Conservation (phyloP, 441 rosid genomes). For the Croton setiger region DNA sequence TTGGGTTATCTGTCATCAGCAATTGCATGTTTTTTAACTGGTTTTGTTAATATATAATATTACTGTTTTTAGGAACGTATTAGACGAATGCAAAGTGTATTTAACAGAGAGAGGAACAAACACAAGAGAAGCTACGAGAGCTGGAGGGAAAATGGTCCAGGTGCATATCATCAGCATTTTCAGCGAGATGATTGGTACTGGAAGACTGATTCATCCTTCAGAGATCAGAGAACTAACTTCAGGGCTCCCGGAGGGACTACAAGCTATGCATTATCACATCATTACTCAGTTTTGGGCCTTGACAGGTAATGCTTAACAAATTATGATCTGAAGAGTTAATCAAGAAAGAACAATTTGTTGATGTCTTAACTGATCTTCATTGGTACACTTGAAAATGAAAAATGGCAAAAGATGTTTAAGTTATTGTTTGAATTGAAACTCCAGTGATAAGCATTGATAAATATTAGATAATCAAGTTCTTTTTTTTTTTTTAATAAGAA, state of each 20-base stretch:
- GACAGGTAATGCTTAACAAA: slow-evolving; percentile 75
- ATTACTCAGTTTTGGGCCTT: slow-evolving; percentile 88
- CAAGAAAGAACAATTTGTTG: background rate
- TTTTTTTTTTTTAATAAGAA: too few species aligned
- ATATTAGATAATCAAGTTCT: background rate
- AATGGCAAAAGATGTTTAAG: background rate
- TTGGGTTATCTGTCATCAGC: slow-evolving; percentile 1
- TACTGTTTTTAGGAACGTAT: slow-evolving; percentile 68
- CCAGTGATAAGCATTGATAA: background rate
- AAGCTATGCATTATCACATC: slow-evolving; percentile 79
- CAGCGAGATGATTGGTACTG: slow-evolving; percentile 99
- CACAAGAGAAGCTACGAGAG: slow-evolving; percentile 64
- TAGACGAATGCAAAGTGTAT: slow-evolving; percentile 94
- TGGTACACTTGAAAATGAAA: background rate
- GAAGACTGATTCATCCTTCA: slow-evolving; percentile 68
- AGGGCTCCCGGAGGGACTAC: slow-evolving; percentile 53
- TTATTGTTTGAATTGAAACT: background rate
- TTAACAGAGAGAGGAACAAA: slow-evolving; percentile 83
- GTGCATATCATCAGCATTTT: slow-evolving; percentile 71
- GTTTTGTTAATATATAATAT: slow-evolving; percentile 2
- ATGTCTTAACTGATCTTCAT: background rate
- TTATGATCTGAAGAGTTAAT: background rate
- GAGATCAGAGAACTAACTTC: slow-evolving; percentile 55
- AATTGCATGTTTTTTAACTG: background rate
- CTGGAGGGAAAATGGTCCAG: slow-evolving; percentile 69